phyloP scores from a whole-genome alignment of 805 yeast species.

The Monosporozyma solicola region DNA sequence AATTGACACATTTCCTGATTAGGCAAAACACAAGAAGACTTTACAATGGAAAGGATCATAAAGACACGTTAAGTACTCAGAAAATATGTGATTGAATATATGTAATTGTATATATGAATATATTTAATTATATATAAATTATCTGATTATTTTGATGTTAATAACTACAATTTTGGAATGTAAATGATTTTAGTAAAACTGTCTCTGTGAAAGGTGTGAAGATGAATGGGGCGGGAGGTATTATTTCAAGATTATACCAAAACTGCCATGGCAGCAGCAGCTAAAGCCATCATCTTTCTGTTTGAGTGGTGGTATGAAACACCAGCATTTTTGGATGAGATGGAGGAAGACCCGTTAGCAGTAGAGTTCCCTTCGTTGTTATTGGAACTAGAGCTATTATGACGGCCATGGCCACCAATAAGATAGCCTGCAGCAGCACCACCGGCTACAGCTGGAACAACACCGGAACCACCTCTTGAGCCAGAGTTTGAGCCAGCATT shows the following conservation, averaged over 20 bases:
- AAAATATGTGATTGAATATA: background rate
- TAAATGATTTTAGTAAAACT: background rate
- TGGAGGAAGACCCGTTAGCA: background rate
- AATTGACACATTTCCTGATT: background rate
- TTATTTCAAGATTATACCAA: background rate
- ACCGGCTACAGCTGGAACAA: conserved; percentile 1
- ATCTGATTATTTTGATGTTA: too few relatives aligned
- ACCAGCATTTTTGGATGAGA: conserved; percentile 3
- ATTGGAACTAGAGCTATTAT: background rate
- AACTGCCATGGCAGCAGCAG: background rate
- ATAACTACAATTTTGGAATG: background rate
- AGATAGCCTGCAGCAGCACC: conserved; percentile 5
- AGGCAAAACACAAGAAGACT: background rate
- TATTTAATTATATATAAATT: too few relatives aligned
- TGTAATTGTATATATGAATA: background rate
- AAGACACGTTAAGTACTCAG: background rate
- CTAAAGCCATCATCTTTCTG: background rate
- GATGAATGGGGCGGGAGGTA: background rate
- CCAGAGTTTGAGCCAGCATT: conserved; percentile 1
- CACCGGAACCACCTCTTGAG: background rate
- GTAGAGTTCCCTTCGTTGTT: background rate
- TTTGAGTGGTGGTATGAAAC: background rate
- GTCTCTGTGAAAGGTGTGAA: too few relatives aligned
- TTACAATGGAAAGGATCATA: background rate
- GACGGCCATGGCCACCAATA: conserved; percentile 20